Conservation (phyloP, 2,329 filamentous ascomycete species). For the Talaromyces pinophilus region DNA sequence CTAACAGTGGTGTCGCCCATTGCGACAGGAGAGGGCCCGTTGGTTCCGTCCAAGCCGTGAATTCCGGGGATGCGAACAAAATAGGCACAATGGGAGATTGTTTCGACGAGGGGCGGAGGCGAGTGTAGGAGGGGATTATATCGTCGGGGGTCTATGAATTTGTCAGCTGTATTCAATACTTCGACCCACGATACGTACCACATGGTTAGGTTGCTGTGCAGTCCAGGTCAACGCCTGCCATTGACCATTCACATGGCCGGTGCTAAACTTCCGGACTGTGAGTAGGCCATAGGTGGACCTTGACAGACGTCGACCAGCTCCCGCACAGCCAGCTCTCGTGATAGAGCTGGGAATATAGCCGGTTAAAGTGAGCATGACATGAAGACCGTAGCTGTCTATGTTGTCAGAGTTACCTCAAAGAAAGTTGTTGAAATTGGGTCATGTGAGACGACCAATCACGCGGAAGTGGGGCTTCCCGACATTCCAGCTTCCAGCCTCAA, state of each 20-base stretch:
- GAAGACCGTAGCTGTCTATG: background rate
- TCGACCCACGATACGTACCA: conserved; percentile 23
- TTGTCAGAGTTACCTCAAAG: background rate
- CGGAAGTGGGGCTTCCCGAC: conserved; percentile 5
- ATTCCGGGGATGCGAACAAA: conserved; percentile 41
- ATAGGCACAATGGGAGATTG: conserved; percentile 31
- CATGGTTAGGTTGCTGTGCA: background rate
- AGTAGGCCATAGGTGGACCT: background rate
- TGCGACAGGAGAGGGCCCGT: conserved; percentile 34
- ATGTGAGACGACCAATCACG: background rate
- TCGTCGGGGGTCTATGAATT: conserved; percentile 16
- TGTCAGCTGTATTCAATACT: background rate
- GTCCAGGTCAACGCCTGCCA: conserved; percentile 21
- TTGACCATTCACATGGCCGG: background rate
- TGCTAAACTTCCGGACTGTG: conserved; percentile 2
- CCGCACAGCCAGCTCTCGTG: conserved; percentile 4
- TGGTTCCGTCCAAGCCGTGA: conserved; percentile 42
- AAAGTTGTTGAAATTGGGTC: background rate
- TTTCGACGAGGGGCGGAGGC: conserved; percentile 23
- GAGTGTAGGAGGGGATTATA: conserved; percentile 27
- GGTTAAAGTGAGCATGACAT: conserved; percentile 18
- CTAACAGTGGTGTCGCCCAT: conserved; percentile 33
- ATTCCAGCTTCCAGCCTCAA: background rate
- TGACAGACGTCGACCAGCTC: background rate
- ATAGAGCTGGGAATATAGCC: conserved; percentile 3